Percentiles rank a stretch among this genome's conserved stretches.
phyloP scores from a whole-genome alignment of 208 protist genomes.

The Trypanosoma grayi region DNA sequence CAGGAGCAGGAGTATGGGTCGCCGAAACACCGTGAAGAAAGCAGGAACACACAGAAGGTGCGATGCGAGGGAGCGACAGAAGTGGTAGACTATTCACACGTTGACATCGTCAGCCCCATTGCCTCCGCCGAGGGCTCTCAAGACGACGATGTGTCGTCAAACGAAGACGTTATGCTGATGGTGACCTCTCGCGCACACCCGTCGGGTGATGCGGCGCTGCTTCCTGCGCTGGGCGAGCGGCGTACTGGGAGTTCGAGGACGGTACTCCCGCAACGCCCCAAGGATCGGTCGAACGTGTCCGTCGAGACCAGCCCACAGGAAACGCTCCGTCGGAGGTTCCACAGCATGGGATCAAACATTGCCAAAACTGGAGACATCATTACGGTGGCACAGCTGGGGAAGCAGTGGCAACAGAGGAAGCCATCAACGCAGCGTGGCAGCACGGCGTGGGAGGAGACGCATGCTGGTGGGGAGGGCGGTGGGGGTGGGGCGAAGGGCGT shows the following conservation, averaged over 20 bases:
- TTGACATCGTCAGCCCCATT: conserved; percentile 1
- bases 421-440: neutral
- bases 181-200: neutral
- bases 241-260: neutral
- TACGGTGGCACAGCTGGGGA: neutral
- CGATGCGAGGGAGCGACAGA: neutral
- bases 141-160: neutral
- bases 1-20: neutral
- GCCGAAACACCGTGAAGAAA: neutral
- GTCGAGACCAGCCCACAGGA: no score
- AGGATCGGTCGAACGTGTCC: no score
- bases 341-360: neutral
- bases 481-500: no score
- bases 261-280: no score
- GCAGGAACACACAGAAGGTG: neutral
- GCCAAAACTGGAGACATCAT: neutral
- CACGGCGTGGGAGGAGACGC: neutral
- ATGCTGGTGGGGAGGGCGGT: no score
- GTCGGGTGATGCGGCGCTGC: neutral
- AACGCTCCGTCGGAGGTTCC: neutral
- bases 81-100: neutral
- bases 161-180: conserved; percentile 2
- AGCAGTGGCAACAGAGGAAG: neutral
- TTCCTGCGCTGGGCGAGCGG: neutral
- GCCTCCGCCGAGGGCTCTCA: neutral